Base-by-base conservation (phyloP, 75 land plant genomes). In the Gnetum montanum region DNA sequence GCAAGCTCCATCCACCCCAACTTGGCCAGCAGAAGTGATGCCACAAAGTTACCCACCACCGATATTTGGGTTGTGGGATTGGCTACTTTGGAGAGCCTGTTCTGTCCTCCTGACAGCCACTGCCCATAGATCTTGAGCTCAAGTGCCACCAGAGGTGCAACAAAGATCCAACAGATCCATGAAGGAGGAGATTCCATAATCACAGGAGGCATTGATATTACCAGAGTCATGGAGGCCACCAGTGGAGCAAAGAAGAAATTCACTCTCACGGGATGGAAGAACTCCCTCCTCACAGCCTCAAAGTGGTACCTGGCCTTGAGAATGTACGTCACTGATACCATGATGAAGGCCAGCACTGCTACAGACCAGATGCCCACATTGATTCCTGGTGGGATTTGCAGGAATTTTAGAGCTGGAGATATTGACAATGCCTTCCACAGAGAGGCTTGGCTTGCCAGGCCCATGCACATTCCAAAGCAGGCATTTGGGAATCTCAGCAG, bases 101-200 rank as follows among this genome's bases (percentile, higher is more conserved):
- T 49, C 49, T 84, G 72, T 7, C 97, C 97, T 7, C 97, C 97
- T 6, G 85, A 88, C 24, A 92, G 82, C 97, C 97, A 92, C 54
- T 92, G 95, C 2, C 97, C 97, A 57, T 92, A 92, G 7, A 92
- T 79, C 33, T 70, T 73, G 28, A 73, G 76, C 61, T 73, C 73
- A 33, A 73, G 34, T 25, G 33, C n/a, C 22, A 69, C 20, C 18
- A 73, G n/a, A 16, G 76, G 76, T 7, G 44, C 29, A 60, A 73
- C 57, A 23, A 68, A 57, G 30, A 56, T 34, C 43, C 73, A 73
- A 60, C 74, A 70, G 0, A 69, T 2, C 0, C 55, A 34, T 4
- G 76, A 67, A 38, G 62, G 66, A 8, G 70, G 36, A 2, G 60
- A 35, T 20, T 29, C 24, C 25, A 55, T 26, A 19, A 69, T 56